Conservation (phyloP, 176 grass and related monocot species). For the Dendrocalamus sinicus region DNA sequence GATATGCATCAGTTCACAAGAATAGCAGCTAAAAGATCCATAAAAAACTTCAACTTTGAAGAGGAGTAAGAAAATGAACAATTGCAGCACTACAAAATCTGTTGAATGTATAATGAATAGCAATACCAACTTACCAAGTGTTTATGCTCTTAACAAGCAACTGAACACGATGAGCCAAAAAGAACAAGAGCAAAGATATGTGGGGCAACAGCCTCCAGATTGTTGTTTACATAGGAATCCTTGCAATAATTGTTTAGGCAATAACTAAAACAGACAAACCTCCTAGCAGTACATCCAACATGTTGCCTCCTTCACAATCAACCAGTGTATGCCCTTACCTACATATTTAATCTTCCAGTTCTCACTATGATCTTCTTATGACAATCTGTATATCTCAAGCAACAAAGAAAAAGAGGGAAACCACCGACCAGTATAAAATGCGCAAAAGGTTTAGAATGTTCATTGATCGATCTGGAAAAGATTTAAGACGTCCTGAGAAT, state of each 20-base stretch:
- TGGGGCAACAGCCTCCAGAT: background rate
- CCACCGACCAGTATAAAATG: background rate
- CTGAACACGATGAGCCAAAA: constrained; percentile 6
- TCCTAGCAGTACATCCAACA: background rate
- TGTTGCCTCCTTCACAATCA: constrained; percentile 12
- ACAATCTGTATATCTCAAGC: background rate
- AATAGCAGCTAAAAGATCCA: background rate
- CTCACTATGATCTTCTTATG: background rate
- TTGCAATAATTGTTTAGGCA: constrained; percentile 18
- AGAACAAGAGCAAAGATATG: background rate
- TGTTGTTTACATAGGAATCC: background rate
- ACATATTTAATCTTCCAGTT: background rate
- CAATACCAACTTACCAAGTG: background rate
- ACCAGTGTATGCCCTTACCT: background rate
- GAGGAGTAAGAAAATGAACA: background rate
- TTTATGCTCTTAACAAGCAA: background rate
- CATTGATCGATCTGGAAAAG: background rate
- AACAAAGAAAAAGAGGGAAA: background rate
- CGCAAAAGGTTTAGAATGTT: background rate
- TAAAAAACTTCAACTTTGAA: background rate
- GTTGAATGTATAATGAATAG: background rate
- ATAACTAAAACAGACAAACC: constrained; percentile 9
- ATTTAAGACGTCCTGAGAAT: background rate
- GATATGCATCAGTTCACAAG: constrained; percentile 18
- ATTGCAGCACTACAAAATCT: background rate